phyloP scores from a whole-genome alignment of 192 early-diverging fungal genomes.

The Linnemannia elongata region DNA sequence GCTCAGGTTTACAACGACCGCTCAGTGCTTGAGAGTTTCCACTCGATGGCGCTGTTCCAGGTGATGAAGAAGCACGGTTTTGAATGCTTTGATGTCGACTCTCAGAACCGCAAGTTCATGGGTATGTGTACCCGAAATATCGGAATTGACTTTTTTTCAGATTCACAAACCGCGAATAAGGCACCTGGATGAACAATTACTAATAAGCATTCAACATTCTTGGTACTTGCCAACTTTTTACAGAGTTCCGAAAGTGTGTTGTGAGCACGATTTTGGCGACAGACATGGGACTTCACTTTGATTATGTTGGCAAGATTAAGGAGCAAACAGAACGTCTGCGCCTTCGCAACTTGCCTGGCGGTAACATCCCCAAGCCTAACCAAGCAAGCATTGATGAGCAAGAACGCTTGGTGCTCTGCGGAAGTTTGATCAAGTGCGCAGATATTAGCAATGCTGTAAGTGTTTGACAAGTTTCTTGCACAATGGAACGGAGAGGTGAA shows the following conservation, averaged over 20 bases:
- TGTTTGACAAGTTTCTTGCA: not conserved
- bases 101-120: slow-evolving; percentile 56
- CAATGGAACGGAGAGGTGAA: not conserved
- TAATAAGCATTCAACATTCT: not conserved
- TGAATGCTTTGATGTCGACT: slow-evolving; percentile 59
- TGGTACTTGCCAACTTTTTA: slow-evolving; percentile 16
- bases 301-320: slow-evolving; percentile 81
- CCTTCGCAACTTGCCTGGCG: slow-evolving; percentile 42
- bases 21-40: slow-evolving; percentile 95
- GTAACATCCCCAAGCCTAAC: slow-evolving; percentile 58
- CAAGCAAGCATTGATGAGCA: slow-evolving; percentile 60
- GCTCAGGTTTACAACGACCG: slow-evolving; percentile 94
- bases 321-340: slow-evolving; percentile 70
- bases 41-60: slow-evolving; percentile 81
- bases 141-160: too few relatives aligned
- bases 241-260: slow-evolving; percentile 79
- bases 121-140: slow-evolving; percentile 20
- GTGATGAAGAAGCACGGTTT: slow-evolving; percentile 71
- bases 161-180: not conserved
- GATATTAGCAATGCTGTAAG: slow-evolving; percentile 84
- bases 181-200: not conserved
- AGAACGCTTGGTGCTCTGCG: slow-evolving; percentile 75
- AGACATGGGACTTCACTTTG: slow-evolving; percentile 85
- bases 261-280: slow-evolving; percentile 83
- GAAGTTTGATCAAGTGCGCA: slow-evolving; percentile 84